Percentiles rank a stretch among this genome's conserved stretches.
Evolutionary conservation across 805 yeast genomes (phyloP).

Genomic region (Zygoascus flipseniorum): DNA sequence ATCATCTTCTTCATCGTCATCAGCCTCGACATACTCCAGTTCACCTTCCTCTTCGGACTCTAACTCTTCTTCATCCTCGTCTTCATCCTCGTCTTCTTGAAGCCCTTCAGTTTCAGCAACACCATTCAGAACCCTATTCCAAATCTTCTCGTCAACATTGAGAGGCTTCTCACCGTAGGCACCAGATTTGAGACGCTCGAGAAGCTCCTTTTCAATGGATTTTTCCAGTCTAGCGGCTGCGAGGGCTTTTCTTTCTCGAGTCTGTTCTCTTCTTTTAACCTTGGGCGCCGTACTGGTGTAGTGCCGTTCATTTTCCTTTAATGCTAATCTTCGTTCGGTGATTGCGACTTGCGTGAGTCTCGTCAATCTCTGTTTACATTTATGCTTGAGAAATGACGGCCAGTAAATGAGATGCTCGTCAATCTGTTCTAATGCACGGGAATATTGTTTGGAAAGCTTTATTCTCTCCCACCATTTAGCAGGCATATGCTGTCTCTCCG

Average conservation of each 20-base stretch:
- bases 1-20: constrained; percentile 69
- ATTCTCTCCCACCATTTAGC: constrained; percentile 92
- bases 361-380: constrained; percentile 93
- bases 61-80: constrained; percentile 42
- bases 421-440: constrained; percentile 78
- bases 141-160: constrained; percentile 90
- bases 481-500: constrained; percentile 96
- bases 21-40: constrained; percentile 84
- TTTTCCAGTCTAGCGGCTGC: constrained; percentile 95
- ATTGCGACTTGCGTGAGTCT: constrained; percentile 92
- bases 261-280: constrained; percentile 88
- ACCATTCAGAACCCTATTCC: constrained; percentile 83
- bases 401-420: constrained; percentile 85
- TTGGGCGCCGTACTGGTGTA: constrained; percentile 89
- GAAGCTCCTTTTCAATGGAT: constrained; percentile 89
- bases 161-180: constrained; percentile 98
- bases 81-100: constrained; percentile 42
- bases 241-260: constrained; percentile 92
- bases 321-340: constrained; percentile 86
- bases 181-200: constrained; percentile 92
- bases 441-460: constrained; percentile 79
- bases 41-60: constrained; percentile 53
- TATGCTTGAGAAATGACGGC: constrained; percentile 85
- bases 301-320: constrained; percentile 86
- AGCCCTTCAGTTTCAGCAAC: constrained; percentile 61